phyloP scores from a whole-genome alignment of 495 filamentous ascomycete species.

The Neurospora sp. region DNA sequence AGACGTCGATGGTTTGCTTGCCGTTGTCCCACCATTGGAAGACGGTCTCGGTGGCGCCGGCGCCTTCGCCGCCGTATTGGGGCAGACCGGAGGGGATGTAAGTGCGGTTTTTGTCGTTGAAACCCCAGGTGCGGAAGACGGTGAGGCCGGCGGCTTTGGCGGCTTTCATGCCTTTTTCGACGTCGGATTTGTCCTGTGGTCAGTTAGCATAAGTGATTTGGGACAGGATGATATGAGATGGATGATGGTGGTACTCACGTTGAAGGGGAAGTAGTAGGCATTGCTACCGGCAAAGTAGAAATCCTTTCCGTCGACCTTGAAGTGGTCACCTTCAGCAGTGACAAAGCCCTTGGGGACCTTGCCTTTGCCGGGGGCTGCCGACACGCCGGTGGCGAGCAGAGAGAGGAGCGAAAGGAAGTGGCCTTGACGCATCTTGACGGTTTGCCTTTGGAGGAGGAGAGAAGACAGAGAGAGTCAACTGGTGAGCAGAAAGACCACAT shows the following conservation, averaged over 20 bases:
- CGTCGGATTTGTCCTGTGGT: conserved; percentile 49
- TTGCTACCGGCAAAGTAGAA: conserved; percentile 63
- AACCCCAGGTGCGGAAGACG: conserved; percentile 59
- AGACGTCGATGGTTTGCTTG: conserved; percentile 43
- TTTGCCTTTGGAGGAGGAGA: not conserved
- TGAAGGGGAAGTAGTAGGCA: conserved; percentile 60
- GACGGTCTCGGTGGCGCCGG: conserved; percentile 42
- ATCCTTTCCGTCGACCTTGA: conserved; percentile 53
- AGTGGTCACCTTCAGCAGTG: conserved; percentile 42
- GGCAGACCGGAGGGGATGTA: conserved; percentile 27
- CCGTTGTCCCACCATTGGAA: conserved; percentile 30
- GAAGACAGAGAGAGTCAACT: not conserved
- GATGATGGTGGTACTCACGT: conserved; percentile 17
- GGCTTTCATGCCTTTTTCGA: conserved; percentile 47
- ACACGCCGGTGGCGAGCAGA: not conserved
- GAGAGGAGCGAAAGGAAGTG: not conserved
- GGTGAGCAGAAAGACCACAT: not conserved
- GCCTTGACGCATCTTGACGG: not conserved
- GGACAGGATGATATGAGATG: no score
- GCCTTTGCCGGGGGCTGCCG: not conserved
- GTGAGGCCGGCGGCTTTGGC: conserved; percentile 41
- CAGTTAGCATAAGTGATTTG: no score
- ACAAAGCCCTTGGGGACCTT: conserved; percentile 32
- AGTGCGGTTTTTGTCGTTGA: conserved; percentile 47
- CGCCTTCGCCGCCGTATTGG: conserved; percentile 38